Base-by-base conservation (phyloP, 352 stramenopile species). In the Phytophthora citrophthora region DNA sequence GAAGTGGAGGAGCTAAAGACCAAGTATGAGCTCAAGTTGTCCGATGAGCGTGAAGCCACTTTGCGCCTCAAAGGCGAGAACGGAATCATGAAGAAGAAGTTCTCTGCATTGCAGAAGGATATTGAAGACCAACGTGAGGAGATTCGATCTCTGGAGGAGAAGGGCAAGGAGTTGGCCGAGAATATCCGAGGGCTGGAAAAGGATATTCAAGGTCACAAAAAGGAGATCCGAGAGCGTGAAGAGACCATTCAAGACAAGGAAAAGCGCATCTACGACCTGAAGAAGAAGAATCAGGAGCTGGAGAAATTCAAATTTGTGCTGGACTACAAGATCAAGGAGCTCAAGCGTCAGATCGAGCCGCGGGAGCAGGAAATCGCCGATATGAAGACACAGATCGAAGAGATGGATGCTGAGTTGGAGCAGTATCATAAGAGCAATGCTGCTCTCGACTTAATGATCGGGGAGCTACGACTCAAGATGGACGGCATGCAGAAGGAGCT, bases 241-340 rank as follows among this genome's bases (percentile, higher is more conserved):
- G 91, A 98, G 65, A 98, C 90, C 13, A 98, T 98, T 31, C 89
- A 96, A 64, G 94, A 98, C 74, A 98, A 98, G 64, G 95, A 98
- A 54, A 98, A 98, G 64, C 90, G 93, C 44, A 98, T 98, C 51
- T 98, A 98, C 68, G 95, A 98, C 41, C 63, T 98, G 13, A 98
- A 98, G 73, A 98, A 98, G 81, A 98, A 98, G 70, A 98, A 98
- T 67, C 92, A 98, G 62, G 94, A 98, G 71, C 76, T 98, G 18
- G 95, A 98, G 44, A 98, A 98, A 73, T 98, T 98, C 75, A 98
- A 98, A 69, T 98, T 98, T 52, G 94, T 98, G 38, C 67, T 98
- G 26, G 94, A 98, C 67, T 98, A 98, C 82, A 98, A 98, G 72
- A 98, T 98, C 77, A 98, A 98, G 62, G 95, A 98, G 78, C 72